Percentiles rank a stretch among this genome's conserved stretches.
These are phyloP conservation scores for Acacia melanoxylon DNA, from an alignment of 306 rosid genomes.

Conservation along the genomic window DNA sequence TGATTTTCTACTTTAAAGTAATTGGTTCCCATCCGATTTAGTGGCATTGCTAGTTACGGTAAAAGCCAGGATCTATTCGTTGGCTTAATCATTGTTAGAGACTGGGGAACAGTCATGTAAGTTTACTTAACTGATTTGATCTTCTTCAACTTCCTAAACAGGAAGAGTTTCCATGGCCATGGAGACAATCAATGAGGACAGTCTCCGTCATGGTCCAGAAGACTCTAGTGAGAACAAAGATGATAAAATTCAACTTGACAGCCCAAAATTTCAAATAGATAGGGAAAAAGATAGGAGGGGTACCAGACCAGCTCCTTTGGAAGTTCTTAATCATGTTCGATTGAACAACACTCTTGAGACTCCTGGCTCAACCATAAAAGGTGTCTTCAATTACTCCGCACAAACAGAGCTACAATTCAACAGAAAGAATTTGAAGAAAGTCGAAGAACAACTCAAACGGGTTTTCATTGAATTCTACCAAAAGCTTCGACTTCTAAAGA, in stretches of 20 bases:
- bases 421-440: constrained; percentile 49
- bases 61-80: background rate
- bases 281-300: constrained; percentile 4
- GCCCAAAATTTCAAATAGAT: constrained; percentile 19
- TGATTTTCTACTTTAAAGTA: background rate
- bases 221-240: constrained; percentile 23
- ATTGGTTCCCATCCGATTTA: background rate
- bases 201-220: constrained; percentile 32
- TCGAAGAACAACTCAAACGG: constrained; percentile 46
- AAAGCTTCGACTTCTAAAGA: constrained; percentile 71
- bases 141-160: constrained; percentile 28
- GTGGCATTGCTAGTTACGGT: background rate
- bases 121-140: background rate
- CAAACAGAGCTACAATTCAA: constrained; percentile 55
- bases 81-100: background rate
- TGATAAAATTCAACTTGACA: background rate
- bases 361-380: constrained; percentile 61
- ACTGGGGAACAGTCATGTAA: background rate
- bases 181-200: constrained; percentile 54
- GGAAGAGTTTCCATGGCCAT: constrained; percentile 43
- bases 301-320: constrained; percentile 50
- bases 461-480: constrained; percentile 63
- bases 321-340: constrained; percentile 48
- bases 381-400: constrained; percentile 42
- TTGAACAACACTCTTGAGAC: constrained; percentile 55